phyloP scores from a whole-genome alignment of 2,329 filamentous ascomycete species.

The Curvularia eragrostidis region DNA sequence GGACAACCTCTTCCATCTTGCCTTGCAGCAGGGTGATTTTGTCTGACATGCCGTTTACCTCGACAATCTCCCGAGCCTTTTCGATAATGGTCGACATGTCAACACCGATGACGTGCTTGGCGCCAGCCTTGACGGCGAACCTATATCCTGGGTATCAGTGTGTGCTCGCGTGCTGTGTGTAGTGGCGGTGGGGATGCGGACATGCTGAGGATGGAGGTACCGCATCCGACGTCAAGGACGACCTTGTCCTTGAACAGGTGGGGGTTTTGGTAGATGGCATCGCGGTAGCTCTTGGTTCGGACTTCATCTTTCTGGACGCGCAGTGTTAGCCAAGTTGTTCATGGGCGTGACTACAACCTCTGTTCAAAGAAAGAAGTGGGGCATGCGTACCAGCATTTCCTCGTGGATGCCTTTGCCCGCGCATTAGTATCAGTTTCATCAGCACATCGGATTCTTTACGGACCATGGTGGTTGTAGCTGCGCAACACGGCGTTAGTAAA shows the following conservation, averaged over 20 bases:
- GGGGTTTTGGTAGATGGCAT: conserved; percentile 95
- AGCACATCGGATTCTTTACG: conserved; percentile 50
- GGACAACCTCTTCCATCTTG: conserved; percentile 98
- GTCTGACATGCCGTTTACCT: conserved; percentile 86
- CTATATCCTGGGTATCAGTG: conserved; percentile 57
- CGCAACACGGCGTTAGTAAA: conserved; percentile 47
- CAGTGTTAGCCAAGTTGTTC: conserved; percentile 18
- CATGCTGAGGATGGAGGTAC: conserved; percentile 98
- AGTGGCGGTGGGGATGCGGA: conserved; percentile 57
- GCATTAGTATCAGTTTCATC: conserved; percentile 48
- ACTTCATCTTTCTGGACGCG: conserved; percentile 89
- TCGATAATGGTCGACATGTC: conserved; percentile 99
- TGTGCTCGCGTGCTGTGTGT: conserved; percentile 21
- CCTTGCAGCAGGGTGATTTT: conserved; percentile 98
- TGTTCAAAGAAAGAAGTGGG: conserved; percentile 8
- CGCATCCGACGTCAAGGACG: conserved; percentile 96
- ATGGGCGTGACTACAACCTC: conserved; percentile 13
- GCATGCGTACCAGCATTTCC: conserved; percentile 87
- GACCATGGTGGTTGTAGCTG: conserved; percentile 98
- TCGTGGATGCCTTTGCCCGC: conserved; percentile 81
- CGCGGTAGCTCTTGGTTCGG: conserved; percentile 94
- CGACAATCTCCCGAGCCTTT: conserved; percentile 95
- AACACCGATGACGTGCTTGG: conserved; percentile 97
- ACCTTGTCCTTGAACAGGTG: conserved; percentile 92
- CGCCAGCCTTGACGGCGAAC: conserved; percentile 95